Evolutionary conservation across 176 grass and related monocot species (phyloP).

Genomic region (Bonia amplexicaulis): DNA sequence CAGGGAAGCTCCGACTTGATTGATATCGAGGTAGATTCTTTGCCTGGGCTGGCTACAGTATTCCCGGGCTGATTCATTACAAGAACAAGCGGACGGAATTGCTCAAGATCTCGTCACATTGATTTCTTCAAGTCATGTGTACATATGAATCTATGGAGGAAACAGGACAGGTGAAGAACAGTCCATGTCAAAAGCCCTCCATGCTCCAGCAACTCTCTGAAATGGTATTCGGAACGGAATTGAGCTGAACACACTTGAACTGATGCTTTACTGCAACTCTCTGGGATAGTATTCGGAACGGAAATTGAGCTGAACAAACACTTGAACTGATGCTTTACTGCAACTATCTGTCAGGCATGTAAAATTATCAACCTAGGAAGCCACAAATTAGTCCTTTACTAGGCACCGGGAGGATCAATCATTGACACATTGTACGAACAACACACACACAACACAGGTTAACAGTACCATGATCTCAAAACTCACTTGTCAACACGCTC

Average conservation of each 20-base stretch:
- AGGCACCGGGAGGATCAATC: slow-evolving; percentile 47
- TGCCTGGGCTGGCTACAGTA: neutral
- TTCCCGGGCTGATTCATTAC: neutral
- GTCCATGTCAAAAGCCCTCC: neutral
- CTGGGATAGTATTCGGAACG: neutral
- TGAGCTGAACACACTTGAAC: too few species aligned
- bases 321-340: slow-evolving; percentile 1
- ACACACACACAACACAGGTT: slow-evolving; percentile 5
- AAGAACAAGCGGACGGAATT: neutral
- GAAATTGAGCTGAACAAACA: slow-evolving; percentile 20
- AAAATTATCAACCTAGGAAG: slow-evolving; percentile 34
- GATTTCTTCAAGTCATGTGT: neutral
- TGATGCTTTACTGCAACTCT: too few species aligned
- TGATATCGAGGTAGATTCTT: neutral
- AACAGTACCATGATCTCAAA: slow-evolving; percentile 19
- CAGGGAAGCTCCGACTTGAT: neutral
- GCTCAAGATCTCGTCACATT: neutral
- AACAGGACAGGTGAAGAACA: neutral
- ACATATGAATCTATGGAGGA: neutral
- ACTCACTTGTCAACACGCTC: slow-evolving; percentile 11
- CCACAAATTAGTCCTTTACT: slow-evolving; percentile 41
- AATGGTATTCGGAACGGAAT: too few species aligned
- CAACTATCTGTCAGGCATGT: slow-evolving; percentile 25
- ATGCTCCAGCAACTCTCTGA: slow-evolving; percentile 1
- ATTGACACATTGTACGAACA: slow-evolving; percentile 22